Evolutionary conservation across 345 rosid species (phyloP).

Genomic region (Schrenkiella parvula): DNA sequence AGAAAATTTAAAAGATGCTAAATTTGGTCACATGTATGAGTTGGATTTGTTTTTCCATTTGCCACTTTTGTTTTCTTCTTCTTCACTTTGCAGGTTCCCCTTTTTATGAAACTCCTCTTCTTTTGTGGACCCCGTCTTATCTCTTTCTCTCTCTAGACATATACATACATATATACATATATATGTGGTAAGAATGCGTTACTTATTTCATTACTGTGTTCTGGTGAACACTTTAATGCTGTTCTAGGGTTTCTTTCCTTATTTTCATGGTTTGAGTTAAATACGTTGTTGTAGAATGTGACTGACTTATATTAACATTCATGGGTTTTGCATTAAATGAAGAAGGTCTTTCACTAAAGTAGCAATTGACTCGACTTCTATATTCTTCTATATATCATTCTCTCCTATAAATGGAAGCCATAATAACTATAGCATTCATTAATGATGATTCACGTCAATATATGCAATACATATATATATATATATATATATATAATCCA

Average conservation of each 20-base stretch:
- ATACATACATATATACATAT: neutral
- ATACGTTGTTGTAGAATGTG: constrained; percentile 20
- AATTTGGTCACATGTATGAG: constrained; percentile 43
- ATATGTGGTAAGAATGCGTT: constrained; percentile 17
- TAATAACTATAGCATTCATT: constrained; percentile 10
- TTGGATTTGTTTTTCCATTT: constrained; percentile 35
- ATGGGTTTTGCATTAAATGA: constrained; percentile 46
- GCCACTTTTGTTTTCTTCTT: constrained; percentile 44
- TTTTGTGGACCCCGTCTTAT: constrained; percentile 14
- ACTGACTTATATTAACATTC: constrained; percentile 28
- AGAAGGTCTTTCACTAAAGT: constrained; percentile 40
- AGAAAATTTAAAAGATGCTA: constrained; percentile 30
- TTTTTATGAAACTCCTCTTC: constrained; percentile 37
- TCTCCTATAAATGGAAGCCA: constrained; percentile 15
- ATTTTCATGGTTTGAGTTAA: constrained; percentile 33
- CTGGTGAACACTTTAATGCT: constrained; percentile 23
- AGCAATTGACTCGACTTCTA: constrained; percentile 33
- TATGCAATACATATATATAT: neutral
- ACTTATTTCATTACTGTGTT: constrained; percentile 19
- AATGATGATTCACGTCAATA: constrained; percentile 5
- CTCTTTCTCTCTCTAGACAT: constrained; percentile 27
- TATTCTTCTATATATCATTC: constrained; percentile 27
- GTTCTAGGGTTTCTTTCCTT: constrained; percentile 31
- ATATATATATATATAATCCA: neutral
- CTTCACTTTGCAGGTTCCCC: constrained; percentile 34